phyloP scores from a whole-genome alignment of 2,329 filamentous ascomycete species.

The Basipetospora chlamydospora region DNA sequence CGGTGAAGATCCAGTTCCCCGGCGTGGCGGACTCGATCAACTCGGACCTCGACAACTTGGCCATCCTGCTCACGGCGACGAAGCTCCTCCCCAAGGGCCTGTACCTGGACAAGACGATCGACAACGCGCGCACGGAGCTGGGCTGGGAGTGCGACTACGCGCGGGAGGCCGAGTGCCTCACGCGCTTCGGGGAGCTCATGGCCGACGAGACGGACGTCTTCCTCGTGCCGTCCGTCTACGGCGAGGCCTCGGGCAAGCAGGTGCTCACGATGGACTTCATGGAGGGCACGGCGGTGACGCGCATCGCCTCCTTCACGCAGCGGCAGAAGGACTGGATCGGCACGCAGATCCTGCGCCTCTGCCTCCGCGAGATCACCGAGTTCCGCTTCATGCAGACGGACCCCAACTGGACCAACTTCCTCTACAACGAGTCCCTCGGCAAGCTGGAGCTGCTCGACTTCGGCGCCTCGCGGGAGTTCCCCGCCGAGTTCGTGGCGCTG shows the following conservation, averaged over 20 bases:
- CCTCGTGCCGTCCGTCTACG: constrained; percentile 61
- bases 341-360: constrained; percentile 81
- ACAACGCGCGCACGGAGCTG: constrained; percentile 80
- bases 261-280: constrained; percentile 92
- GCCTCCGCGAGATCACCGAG: constrained; percentile 81
- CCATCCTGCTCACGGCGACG: constrained; percentile 78
- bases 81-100: constrained; percentile 80
- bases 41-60: constrained; percentile 88
- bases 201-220: constrained; percentile 61
- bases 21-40: constrained; percentile 93
- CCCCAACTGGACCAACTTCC: constrained; percentile 98
- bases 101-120: constrained; percentile 93
- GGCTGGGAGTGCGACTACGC: constrained; percentile 96
- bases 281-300: constrained; percentile 73
- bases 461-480: constrained; percentile 79
- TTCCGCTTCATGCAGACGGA: constrained; percentile 99
- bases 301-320: constrained; percentile 60
- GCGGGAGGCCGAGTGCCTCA: constrained; percentile 71
- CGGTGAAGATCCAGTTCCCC: constrained; percentile 95
- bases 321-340: constrained; percentile 90
- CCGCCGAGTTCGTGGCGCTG: constrained; percentile 59
- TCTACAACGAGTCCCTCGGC: constrained; percentile 60
- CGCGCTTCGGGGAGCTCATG: constrained; percentile 65
- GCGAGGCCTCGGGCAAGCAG: constrained; percentile 67
- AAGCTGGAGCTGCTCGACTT: constrained; percentile 90